Conservation (phyloP, 441 rosid genomes). For the Populus hybrid region DNA sequence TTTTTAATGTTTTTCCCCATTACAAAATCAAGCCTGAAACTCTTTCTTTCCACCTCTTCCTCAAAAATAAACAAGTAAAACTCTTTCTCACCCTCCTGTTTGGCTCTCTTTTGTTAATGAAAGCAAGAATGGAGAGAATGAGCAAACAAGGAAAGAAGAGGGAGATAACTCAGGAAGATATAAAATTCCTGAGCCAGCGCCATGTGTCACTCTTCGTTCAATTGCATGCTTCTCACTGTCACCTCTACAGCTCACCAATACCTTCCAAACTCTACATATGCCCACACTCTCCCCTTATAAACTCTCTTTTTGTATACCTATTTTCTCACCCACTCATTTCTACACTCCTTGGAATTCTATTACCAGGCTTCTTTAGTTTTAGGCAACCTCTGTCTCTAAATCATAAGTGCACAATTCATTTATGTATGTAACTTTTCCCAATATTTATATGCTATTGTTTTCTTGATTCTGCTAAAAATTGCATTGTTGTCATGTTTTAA, state of each 20-base stretch:
- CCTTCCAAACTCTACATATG: neutral
- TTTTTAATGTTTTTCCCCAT: too few species aligned
- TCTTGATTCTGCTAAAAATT: neutral
- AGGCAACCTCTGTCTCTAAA: neutral
- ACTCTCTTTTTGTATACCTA: neutral
- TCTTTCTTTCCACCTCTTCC: too few species aligned
- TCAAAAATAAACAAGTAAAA: neutral
- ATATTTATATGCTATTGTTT: neutral
- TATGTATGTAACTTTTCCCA: neutral
- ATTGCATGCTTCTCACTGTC: conserved; percentile 9
- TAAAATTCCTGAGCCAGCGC: conserved; percentile 1
- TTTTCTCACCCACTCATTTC: neutral
- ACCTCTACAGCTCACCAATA: conserved; percentile 5
- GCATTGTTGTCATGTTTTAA: neutral
- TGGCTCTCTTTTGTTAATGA: neutral
- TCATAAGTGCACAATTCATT: neutral
- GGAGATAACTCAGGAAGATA: neutral
- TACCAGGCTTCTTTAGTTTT: neutral
- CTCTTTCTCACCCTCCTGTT: neutral
- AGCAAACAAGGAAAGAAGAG: neutral
- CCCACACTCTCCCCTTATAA: neutral
- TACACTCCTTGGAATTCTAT: neutral
- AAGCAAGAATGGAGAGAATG: neutral
- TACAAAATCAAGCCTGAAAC: too few species aligned
- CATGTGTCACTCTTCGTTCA: conserved; percentile 16